These are phyloP conservation scores for Datura wrightii DNA, from an alignment of 257 asterid genomes.

Conservation along the genomic window DNA sequence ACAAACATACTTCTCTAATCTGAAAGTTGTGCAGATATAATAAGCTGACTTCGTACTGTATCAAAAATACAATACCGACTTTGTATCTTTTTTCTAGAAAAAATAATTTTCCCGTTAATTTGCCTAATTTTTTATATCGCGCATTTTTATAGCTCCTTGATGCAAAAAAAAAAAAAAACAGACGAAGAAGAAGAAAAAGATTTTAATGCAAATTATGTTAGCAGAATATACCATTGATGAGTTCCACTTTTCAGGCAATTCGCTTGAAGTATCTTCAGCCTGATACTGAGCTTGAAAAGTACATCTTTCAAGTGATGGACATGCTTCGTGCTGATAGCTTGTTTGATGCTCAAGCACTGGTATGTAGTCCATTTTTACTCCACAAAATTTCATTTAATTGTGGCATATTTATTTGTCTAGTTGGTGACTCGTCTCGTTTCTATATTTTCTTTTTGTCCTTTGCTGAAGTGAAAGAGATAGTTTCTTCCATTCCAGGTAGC, in stretches of 20 bases:
- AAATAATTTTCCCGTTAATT: constrained; percentile 1
- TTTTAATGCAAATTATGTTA: background rate
- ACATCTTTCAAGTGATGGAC: constrained; percentile 72
- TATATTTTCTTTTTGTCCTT: background rate
- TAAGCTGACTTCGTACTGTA: background rate
- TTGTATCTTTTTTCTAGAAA: constrained; percentile 2
- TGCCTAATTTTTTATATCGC: background rate
- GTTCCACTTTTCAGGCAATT: constrained; percentile 67
- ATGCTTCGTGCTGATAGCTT: constrained; percentile 78
- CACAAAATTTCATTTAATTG: constrained; percentile 19
- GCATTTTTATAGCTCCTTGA: background rate
- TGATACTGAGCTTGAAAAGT: constrained; percentile 87
- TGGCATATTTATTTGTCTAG: constrained; percentile 16
- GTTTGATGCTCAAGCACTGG: constrained; percentile 95
- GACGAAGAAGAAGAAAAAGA: background rate
- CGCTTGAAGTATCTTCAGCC: constrained; percentile 84
- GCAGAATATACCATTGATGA: constrained; percentile 22
- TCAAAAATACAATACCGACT: background rate
- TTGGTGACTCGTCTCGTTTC: background rate
- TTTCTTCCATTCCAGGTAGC: background rate
- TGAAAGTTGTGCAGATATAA: background rate
- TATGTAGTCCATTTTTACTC: constrained; percentile 41
- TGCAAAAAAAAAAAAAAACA: background rate
- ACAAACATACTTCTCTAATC: background rate
- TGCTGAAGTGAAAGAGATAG: constrained; percentile 3